These are phyloP conservation scores for Arachis monticola DNA, from an alignment of 331 rosid species.

Conservation along the genomic window DNA sequence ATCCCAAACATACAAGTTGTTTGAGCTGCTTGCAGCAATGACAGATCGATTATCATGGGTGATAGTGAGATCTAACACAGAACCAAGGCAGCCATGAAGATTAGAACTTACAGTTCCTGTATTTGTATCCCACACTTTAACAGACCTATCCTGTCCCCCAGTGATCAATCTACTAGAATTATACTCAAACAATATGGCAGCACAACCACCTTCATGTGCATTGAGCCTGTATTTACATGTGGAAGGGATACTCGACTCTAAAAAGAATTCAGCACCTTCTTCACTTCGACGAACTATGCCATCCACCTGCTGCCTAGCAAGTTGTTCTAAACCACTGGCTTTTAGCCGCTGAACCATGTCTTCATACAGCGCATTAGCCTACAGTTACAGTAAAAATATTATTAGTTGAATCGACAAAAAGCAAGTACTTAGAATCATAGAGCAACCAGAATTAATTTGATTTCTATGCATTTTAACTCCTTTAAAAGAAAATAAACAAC, in stretches of 20 bases:
- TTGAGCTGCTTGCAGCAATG: constrained; percentile 98
- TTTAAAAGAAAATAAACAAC: constrained; percentile 11
- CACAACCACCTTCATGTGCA: constrained; percentile 98
- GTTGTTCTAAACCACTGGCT: constrained; percentile 88
- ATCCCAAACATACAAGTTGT: constrained; percentile 92
- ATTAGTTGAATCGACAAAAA: constrained; percentile 27
- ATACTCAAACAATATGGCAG: constrained; percentile 78
- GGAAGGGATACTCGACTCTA: constrained; percentile 78
- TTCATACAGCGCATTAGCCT: constrained; percentile 94
- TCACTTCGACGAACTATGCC: constrained; percentile 93
- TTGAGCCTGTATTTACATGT: constrained; percentile 65
- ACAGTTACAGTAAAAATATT: constrained; percentile 37
- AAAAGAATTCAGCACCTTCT: constrained; percentile 93
- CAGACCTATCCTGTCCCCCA: constrained; percentile 91
- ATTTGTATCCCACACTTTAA: constrained; percentile 90
- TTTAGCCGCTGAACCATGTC: constrained; percentile 74
- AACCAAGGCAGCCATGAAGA: constrained; percentile 90
- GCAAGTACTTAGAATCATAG: neutral
- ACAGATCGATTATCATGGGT: constrained; percentile 88
- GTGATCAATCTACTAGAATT: constrained; percentile 80
- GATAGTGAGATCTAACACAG: constrained; percentile 84
- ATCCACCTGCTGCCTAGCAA: constrained; percentile 96
- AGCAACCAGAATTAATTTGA: constrained; percentile 10
- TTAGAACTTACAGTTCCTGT: constrained; percentile 68
- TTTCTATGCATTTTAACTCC: constrained; percentile 11